Percentiles rank a stretch among this genome's conserved stretches.
phyloP scores from a whole-genome alignment of 2,329 filamentous ascomycete genomes.

The Elsinoe perseae region DNA sequence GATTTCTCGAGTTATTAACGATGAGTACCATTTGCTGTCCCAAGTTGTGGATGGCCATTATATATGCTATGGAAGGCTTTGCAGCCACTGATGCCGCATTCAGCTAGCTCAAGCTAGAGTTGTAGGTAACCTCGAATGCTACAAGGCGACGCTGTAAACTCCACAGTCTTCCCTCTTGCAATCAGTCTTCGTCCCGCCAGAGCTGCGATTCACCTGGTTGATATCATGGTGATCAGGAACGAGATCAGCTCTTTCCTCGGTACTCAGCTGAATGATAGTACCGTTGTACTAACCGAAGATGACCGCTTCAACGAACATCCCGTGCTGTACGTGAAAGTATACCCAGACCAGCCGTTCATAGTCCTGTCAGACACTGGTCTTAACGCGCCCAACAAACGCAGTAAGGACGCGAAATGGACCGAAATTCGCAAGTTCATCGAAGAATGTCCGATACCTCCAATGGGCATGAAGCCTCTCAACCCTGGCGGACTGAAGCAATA shows the following conservation, averaged over 20 bases:
- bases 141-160: too few relatives aligned
- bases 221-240: constrained; percentile 9
- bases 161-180: too few relatives aligned
- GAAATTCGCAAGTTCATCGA: constrained; percentile 39
- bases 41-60: too few relatives aligned
- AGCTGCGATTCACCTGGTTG: too few relatives aligned
- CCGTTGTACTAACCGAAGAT: constrained; percentile 39
- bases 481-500: constrained; percentile 30
- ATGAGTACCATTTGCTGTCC: too few relatives aligned
- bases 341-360: constrained; percentile 27
- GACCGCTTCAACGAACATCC: constrained; percentile 39
- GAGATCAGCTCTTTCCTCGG: constrained; percentile 30
- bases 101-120: too few relatives aligned
- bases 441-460: constrained; percentile 31
- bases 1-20: too few relatives aligned
- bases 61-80: too few relatives aligned
- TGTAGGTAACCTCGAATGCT: too few relatives aligned
- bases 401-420: constrained; percentile 21
- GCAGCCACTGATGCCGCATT: too few relatives aligned
- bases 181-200: too few relatives aligned
- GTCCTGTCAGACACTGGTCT: constrained; percentile 43
- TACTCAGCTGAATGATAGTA: constrained; percentile 35
- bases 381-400: constrained; percentile 30
- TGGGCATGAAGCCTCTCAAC: constrained; percentile 34
- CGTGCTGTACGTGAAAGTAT: constrained; percentile 42